A percentile compares a stretch with the other conserved stretches of the same genome.
These are phyloP conservation scores for Dorcoceras hygrometricum DNA, from an alignment of 257 asterid genomes.

Conservation along the genomic window DNA sequence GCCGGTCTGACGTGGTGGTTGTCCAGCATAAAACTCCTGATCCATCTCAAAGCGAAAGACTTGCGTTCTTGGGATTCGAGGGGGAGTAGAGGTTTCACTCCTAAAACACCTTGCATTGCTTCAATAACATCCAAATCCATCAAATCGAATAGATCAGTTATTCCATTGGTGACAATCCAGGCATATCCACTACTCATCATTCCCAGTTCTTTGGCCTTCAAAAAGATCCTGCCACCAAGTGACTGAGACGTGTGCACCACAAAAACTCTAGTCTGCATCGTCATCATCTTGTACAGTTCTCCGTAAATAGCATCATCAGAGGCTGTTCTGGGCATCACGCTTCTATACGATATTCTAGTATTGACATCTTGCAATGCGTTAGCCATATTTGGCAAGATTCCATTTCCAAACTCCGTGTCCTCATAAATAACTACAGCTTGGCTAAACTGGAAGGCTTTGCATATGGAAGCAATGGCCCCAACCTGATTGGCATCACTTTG, in stretches of 20 bases:
- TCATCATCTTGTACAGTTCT: constrained; percentile 36
- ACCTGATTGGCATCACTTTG: constrained; percentile 43
- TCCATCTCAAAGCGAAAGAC: constrained; percentile 18
- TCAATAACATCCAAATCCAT: constrained; percentile 19
- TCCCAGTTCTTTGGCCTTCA: constrained; percentile 29
- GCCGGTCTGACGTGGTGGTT: constrained; percentile 8
- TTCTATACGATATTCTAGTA: constrained; percentile 33
- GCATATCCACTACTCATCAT: constrained; percentile 36
- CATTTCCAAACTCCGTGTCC: constrained; percentile 45
- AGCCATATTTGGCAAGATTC: constrained; percentile 38
- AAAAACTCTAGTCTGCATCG: constrained; percentile 39
- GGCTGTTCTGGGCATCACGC: constrained; percentile 38
- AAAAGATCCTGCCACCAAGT: constrained; percentile 26
- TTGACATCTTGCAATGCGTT: constrained; percentile 40
- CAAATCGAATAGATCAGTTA: constrained; percentile 21
- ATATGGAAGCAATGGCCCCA: constrained; percentile 43
- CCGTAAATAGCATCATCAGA: constrained; percentile 30
- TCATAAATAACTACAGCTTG: constrained; percentile 39
- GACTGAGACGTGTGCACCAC: constrained; percentile 28
- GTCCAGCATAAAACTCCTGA: not conserved
- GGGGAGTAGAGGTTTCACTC: constrained; percentile 32
- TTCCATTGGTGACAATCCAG: constrained; percentile 34
- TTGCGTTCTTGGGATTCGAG: constrained; percentile 18
- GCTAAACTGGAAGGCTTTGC: constrained; percentile 38
- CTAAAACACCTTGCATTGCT: constrained; percentile 40